These are phyloP conservation scores for Aureobasidium subglaciale DNA, from an alignment of 2,329 filamentous ascomycete species.

Conservation along the genomic window DNA sequence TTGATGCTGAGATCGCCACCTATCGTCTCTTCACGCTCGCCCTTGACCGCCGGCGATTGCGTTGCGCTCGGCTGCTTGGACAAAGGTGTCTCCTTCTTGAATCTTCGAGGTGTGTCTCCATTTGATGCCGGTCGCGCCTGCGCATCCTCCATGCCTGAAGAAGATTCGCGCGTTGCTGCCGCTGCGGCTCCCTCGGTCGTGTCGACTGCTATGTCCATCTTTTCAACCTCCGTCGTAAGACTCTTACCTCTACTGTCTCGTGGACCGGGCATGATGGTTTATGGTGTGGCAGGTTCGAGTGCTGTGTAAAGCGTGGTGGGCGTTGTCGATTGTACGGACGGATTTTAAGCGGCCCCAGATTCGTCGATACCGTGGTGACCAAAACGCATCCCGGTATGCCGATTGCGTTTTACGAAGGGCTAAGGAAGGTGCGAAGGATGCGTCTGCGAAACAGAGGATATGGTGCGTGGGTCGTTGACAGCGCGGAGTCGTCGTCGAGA, in stretches of 20 bases:
- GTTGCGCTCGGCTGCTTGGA: constrained; percentile 21
- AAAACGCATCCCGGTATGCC: constrained; percentile 1
- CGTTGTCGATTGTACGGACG: not conserved
- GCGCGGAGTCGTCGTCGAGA: not conserved
- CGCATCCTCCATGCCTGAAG: not conserved
- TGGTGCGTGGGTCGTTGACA: not conserved
- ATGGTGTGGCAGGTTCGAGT: not conserved
- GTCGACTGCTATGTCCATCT: constrained; percentile 16
- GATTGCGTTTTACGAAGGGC: not conserved
- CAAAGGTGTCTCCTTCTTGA: not conserved
- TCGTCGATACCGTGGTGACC: not conserved
- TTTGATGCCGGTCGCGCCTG: constrained; percentile 18
- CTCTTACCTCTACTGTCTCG: not conserved
- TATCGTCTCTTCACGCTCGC: constrained; percentile 46
- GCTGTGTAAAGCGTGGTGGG: not conserved
- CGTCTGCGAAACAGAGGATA: not conserved
- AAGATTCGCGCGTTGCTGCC: not conserved
- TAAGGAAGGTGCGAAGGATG: not conserved
- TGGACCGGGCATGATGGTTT: not conserved
- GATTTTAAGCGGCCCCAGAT: constrained; percentile 8
- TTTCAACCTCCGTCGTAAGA: constrained; percentile 8
- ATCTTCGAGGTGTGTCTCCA: constrained; percentile 24
- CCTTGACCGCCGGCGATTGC: constrained; percentile 32
- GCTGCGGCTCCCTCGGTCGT: not conserved
- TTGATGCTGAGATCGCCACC: constrained; percentile 57